These are phyloP conservation scores for Monosiga brevicollis DNA, from an alignment of 78 protist species.

Conservation along the genomic window DNA sequence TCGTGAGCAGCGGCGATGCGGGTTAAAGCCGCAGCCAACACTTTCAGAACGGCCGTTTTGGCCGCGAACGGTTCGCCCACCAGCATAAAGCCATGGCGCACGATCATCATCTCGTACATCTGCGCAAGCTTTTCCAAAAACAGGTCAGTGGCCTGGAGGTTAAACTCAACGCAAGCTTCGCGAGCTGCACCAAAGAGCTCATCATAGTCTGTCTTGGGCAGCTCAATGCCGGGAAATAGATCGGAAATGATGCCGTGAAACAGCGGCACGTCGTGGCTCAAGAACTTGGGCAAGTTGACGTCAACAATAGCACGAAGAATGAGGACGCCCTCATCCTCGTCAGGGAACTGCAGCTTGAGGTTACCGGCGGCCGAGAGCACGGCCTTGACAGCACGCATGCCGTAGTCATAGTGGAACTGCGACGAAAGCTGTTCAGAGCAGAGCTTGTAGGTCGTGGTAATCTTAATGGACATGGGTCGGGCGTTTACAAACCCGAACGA, in stretches of 20 bases:
- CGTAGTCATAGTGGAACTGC: conserved; percentile 74
- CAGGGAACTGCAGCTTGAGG: not conserved
- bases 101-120: conserved; percentile 52
- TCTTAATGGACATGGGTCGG: conserved; percentile 41
- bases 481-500: conserved; percentile 60
- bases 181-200: conserved; percentile 7
- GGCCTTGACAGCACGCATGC: conserved; percentile 63
- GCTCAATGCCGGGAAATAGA: conserved; percentile 60
- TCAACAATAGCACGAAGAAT: conserved; percentile 50
- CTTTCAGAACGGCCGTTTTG: conserved; percentile 47
- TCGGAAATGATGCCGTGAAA: conserved; percentile 63
- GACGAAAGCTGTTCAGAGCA: conserved; percentile 58
- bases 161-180: not conserved
- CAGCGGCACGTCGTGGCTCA: conserved; percentile 51
- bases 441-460: conserved; percentile 45
- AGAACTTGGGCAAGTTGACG: conserved; percentile 58
- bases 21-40: conserved; percentile 44
- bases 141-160: conserved; percentile 36
- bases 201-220: conserved; percentile 36
- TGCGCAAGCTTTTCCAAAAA: conserved; percentile 46
- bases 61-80: conserved; percentile 71
- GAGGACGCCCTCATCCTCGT: conserved; percentile 21
- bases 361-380: conserved; percentile 53
- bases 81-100: conserved; percentile 72
- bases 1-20: no score